Conservation (phyloP, 371 early-diverging fungal species). For the Rozella allomycis region DNA sequence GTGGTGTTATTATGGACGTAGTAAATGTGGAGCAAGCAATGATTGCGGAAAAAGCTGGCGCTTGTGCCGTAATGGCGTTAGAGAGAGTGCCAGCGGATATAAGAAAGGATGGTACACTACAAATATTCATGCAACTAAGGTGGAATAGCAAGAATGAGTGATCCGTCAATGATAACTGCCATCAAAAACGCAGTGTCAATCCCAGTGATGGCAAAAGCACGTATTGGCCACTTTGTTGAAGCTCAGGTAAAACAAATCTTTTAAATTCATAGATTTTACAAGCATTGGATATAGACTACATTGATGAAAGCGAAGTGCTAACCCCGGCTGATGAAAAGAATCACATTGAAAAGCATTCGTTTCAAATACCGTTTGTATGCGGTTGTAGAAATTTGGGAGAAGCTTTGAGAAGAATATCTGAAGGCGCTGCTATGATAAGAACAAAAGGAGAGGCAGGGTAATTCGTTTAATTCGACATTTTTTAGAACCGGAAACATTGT, state of each 20-base stretch:
- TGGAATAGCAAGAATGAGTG: constrained; percentile 95
- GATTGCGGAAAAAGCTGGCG: constrained; percentile 94
- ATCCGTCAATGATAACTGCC: constrained; percentile 88
- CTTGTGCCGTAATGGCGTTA: constrained; percentile 92
- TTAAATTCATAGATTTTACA: constrained; percentile 51
- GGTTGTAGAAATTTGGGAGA: constrained; percentile 89
- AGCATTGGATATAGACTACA: constrained; percentile 74
- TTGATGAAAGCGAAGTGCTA: constrained; percentile 89
- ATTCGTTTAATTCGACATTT: background rate
- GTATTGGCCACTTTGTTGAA: constrained; percentile 96
- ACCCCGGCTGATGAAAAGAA: constrained; percentile 79
- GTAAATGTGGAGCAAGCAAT: constrained; percentile 87
- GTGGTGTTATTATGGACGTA: constrained; percentile 97
- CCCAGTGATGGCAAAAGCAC: constrained; percentile 95
- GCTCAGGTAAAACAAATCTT: constrained; percentile 31
- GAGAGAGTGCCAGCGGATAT: constrained; percentile 97
- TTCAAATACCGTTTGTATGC: constrained; percentile 84
- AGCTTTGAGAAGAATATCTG: constrained; percentile 81
- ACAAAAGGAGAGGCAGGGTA: constrained; percentile 32
- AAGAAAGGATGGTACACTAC: constrained; percentile 58
- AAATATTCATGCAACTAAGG: constrained; percentile 18
- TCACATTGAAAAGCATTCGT: constrained; percentile 82
- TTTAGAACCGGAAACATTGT: constrained; percentile 80
- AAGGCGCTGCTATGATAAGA: constrained; percentile 93
- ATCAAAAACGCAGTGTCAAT: constrained; percentile 85